A percentile compares a stretch with the other conserved stretches of the same genome.
Conservation (phyloP, 1,139 yeast genomes). For the Pichia sp. region DNA sequence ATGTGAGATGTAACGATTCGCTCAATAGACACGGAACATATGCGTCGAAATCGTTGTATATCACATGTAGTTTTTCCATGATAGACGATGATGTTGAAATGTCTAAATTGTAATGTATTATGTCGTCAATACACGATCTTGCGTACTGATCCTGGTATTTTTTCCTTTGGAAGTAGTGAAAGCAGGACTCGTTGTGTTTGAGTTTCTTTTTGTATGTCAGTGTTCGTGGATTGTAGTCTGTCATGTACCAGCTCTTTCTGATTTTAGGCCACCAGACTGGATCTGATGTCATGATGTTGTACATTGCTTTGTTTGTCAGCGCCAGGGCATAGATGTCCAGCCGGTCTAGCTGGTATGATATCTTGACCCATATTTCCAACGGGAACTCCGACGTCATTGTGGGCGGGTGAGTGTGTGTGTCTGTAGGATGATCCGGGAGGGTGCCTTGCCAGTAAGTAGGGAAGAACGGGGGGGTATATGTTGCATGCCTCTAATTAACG, state of each 20-base stretch:
- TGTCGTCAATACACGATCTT: not conserved
- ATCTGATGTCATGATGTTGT: conserved; percentile 5
- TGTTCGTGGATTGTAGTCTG: conserved; percentile 8
- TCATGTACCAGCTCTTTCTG: conserved; percentile 9
- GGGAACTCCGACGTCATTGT: conserved; percentile 8
- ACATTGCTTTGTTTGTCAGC: not conserved
- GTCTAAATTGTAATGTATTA: not conserved
- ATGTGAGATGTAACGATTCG: conserved; percentile 19
- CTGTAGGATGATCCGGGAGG: not conserved
- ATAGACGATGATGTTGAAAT: not conserved
- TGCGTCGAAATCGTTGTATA: conserved; percentile 8
- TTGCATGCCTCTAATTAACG: too few species aligned
- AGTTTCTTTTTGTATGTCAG: conserved; percentile 3
- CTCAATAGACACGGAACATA: conserved; percentile 23
- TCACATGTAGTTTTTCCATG: not conserved
- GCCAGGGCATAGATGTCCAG: conserved; percentile 4
- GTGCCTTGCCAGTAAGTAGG: too few species aligned
- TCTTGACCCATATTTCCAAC: conserved; percentile 15
- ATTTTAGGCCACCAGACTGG: conserved; percentile 13
- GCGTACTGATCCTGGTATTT: conserved; percentile 8
- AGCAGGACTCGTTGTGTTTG: conserved; percentile 6
- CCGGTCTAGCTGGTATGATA: conserved; percentile 1
- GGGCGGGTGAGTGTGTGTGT: not conserved
- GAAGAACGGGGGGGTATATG: too few species aligned
- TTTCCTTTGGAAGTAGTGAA: conserved; percentile 6